A percentile compares a stretch with the other conserved stretches of the same genome.
phyloP scores from a whole-genome alignment of 805 yeast species.

The Myxozyma neglecta region DNA sequence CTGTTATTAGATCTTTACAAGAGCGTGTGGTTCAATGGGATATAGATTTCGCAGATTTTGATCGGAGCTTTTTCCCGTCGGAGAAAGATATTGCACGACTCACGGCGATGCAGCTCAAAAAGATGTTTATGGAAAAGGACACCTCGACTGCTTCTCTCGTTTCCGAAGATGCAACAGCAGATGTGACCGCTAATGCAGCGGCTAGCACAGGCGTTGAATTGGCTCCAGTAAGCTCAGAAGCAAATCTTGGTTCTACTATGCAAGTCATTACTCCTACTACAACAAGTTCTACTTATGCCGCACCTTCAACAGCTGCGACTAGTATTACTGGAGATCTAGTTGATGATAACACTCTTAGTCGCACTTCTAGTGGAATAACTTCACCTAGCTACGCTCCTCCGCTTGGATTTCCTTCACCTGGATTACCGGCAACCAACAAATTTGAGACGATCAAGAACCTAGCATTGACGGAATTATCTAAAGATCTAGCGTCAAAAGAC shows the following conservation, averaged over 20 bases:
- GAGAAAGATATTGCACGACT: slow-evolving; percentile 90
- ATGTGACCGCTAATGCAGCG: neutral
- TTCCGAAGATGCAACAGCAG: slow-evolving; percentile 18
- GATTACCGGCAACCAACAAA: slow-evolving; percentile 15
- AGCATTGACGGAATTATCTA: neutral
- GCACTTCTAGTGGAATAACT: neutral
- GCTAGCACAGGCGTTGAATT: slow-evolving; percentile 20
- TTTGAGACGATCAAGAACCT: neutral
- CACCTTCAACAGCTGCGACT: neutral
- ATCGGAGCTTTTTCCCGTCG: slow-evolving; percentile 74
- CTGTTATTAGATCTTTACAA: slow-evolving; percentile 68
- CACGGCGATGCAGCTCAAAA: slow-evolving; percentile 81
- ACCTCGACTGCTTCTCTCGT: slow-evolving; percentile 25
- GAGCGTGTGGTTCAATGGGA: slow-evolving; percentile 88
- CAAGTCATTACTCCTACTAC: neutral
- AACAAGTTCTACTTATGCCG: neutral
- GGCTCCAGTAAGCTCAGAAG: slow-evolving; percentile 22
- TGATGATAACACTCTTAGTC: neutral
- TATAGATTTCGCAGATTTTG: slow-evolving; percentile 75
- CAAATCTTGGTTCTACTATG: neutral
- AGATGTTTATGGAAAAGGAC: slow-evolving; percentile 58
- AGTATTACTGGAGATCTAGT: neutral
- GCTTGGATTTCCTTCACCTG: slow-evolving; percentile 29
- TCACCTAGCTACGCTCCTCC: slow-evolving; percentile 4
- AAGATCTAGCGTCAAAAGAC: too few species aligned